Evolutionary conservation across 2,329 filamentous ascomycete species (phyloP).

Genomic region (Metarhizium robertsii): DNA sequence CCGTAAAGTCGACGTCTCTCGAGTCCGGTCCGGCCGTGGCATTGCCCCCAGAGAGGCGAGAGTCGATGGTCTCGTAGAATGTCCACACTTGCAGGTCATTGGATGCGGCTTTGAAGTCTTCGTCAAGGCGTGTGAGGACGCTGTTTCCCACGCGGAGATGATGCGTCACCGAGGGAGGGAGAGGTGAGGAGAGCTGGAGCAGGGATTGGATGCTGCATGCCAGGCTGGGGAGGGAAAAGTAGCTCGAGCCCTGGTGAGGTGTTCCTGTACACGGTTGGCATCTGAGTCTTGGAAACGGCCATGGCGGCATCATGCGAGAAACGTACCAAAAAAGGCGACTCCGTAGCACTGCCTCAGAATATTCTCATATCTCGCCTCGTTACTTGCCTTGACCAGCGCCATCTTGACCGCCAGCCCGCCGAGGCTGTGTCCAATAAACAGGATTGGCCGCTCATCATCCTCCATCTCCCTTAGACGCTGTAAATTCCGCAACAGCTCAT

Average conservation of each 20-base stretch:
- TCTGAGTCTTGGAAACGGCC: not conserved
- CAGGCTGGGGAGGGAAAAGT: conserved; percentile 49
- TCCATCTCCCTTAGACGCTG: conserved; percentile 21
- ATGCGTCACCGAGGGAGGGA: conserved; percentile 40
- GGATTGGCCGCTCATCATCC: conserved; percentile 37
- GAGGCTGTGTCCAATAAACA: conserved; percentile 53
- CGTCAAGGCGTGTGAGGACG: conserved; percentile 39
- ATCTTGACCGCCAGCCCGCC: conserved; percentile 52
- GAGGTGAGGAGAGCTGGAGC: conserved; percentile 39
- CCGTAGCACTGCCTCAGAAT: conserved; percentile 50
- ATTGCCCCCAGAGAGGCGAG: conserved; percentile 36
- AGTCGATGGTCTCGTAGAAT: conserved; percentile 54
- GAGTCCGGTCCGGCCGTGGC: conserved; percentile 5
- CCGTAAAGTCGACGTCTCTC: conserved; percentile 45
- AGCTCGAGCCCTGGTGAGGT: conserved; percentile 54
- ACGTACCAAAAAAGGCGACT: conserved; percentile 48
- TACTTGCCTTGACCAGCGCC: conserved; percentile 39
- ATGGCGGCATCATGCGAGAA: conserved; percentile 10
- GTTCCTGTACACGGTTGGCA: conserved; percentile 26
- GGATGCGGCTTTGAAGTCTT: conserved; percentile 46
- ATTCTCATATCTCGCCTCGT: conserved; percentile 25
- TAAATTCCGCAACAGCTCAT: conserved; percentile 37
- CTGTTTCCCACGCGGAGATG: conserved; percentile 41
- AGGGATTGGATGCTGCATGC: conserved; percentile 42
- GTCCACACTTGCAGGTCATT: conserved; percentile 53